Evolutionary conservation across 2,329 filamentous ascomycete species (phyloP), one percentile per base, ranked within the genome.

Genomic region (Myriangium duriaei): DNA sequence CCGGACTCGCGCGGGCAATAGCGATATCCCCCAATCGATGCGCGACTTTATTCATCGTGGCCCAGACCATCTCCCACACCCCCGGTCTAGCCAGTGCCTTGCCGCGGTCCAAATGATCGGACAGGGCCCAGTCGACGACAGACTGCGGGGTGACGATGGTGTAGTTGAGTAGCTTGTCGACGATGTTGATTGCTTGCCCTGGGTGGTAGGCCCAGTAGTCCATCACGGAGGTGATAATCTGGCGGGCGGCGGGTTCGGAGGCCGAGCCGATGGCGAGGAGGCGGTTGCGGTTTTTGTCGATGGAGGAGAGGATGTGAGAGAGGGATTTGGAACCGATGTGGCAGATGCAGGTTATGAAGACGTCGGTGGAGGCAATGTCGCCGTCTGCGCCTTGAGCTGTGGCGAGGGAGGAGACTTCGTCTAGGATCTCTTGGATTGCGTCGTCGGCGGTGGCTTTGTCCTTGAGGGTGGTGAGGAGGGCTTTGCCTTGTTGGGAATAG

Each of bases 141-240:
- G 79, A 79, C 41, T 77, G 67, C 0, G 91, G 91, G 6, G 81
- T 86, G 24, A 98, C 70, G 50, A 98, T 94, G 11, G 83, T 87
- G 64, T 95, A 98, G 63, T 96, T 98, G 49, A 98, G 78, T 4
- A 98, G 72, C 61, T 96, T 96, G 66, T 96, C 88, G 42, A 96
- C 73, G 50, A 98, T 93, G 49, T 82, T 83, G 48, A 96, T 75
- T 3, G 86, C 91, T 30, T 92, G 79, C 42, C 91, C 91, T 0
- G 88, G 86, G 51, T 98, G 88, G 19, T 88, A 79, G 32, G 74
- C 73, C 91, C 91, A 98, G 65, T 95, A 98, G 29, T 78, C 71
- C 66, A 95, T 83, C 28, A 96, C 86, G 4, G 83, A 83, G 4
- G 79, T 75, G 49, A 96, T 82, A 52, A 98, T 93, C 60, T 98